Percentiles rank a stretch among this genome's conserved stretches.
Conservation (phyloP, 768 basidiomycete genomes). For the Lentinula lateritia region DNA sequence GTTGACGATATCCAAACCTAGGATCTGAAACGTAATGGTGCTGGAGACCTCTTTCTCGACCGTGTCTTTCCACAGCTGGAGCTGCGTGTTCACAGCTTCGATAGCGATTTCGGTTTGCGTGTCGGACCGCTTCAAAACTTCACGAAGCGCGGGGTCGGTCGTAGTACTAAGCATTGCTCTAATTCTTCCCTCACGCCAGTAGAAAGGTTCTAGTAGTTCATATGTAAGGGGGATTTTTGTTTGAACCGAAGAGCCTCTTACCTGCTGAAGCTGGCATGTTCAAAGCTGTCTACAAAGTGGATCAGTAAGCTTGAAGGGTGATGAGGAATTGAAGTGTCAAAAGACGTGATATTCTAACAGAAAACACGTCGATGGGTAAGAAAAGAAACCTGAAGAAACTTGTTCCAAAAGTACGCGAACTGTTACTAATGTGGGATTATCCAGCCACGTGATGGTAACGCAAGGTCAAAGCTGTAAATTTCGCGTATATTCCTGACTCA, state of each 20-base stretch:
- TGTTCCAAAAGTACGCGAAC: too few relatives aligned
- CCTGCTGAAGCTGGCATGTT: too few relatives aligned
- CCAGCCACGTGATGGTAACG: too few relatives aligned
- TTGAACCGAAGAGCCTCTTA: not conserved
- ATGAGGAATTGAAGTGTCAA: too few relatives aligned
- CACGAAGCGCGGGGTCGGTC: not conserved
- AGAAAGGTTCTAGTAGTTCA: not conserved
- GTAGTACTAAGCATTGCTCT: slow-evolving; percentile 6
- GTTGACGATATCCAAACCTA: not conserved
- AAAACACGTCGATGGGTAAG: too few relatives aligned
- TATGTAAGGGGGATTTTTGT: not conserved
- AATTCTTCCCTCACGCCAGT: not conserved
- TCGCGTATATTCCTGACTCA: too few relatives aligned
- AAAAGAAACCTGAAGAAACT: too few relatives aligned
- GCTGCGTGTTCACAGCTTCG: not conserved
- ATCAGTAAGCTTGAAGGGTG: too few relatives aligned
- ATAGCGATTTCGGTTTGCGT: not conserved
- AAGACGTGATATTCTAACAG: too few relatives aligned
- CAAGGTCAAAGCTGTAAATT: too few relatives aligned
- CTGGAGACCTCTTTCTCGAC: not conserved
- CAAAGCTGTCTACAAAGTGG: too few relatives aligned
- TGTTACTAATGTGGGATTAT: too few relatives aligned
- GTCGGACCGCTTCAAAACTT: not conserved
- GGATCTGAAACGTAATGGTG: not conserved
- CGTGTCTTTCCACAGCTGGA: not conserved